Evolutionary conservation across 768 basidiomycete genomes (phyloP), one percentile per base, ranked within the genome.

Genomic region (Boletus vermiculosoides): DNA sequence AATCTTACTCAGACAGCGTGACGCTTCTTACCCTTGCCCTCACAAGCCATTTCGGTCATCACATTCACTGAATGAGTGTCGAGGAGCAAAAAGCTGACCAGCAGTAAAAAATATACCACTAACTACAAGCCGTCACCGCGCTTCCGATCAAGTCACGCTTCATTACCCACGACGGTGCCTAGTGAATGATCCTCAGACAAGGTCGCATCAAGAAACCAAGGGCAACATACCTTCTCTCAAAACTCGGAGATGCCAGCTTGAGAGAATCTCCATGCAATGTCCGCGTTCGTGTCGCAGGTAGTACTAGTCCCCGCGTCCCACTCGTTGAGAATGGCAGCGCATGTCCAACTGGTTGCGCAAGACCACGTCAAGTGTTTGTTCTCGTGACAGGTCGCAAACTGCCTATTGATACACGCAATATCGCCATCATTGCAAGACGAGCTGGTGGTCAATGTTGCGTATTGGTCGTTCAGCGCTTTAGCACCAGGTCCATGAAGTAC

Each of bases 301-400:
- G 66, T 67, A 36, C 44, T 58, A 8, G 66, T 67, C 2, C 63
- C 64, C 1, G 36, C 23, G 5, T 23, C 33, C 57, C 46, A 58
- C 42, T 66, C 58, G n/a, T 68, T 62, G 31, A 64, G 66, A 54
- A 68, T 55, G 31, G 66, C 66, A 16, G 66, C 64, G 50, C 66
- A 68, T 1, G 57, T 39, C 59, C 59, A 63, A 45, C 50, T 36
- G 0, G 39, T 41, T 4, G 59, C 52, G 41, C 66, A 67, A 23
- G 48, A 16, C 49, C 55, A 56, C 1, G 56, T 57, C 28, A 55
- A 25, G 53, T 63, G 65, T 15, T 40, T 51, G 31, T 58, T 33
- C 25, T 58, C 45, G 37, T 59, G 31, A 48, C 66, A 68, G 9
- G 45, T 18, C 2, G 61, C 66, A 44, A 61, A 68, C 45, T 53